These are phyloP conservation scores for Coniochaeta prunicola DNA, from an alignment of 2,329 filamentous ascomycete genomes.

Conservation along the genomic window DNA sequence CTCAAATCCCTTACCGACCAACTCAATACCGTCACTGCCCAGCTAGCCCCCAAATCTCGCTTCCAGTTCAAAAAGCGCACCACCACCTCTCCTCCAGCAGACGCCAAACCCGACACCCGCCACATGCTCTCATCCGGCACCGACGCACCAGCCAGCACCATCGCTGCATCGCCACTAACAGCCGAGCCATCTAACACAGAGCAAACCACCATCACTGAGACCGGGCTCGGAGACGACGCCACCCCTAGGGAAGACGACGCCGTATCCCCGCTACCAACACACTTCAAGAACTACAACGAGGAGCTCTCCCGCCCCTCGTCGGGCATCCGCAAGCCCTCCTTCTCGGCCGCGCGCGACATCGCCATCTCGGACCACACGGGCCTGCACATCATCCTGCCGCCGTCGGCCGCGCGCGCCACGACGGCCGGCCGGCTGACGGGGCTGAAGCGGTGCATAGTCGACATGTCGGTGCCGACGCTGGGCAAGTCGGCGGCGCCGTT, in stretches of 20 bases:
- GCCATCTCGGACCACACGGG: conserved; percentile 59
- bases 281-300: conserved; percentile 48
- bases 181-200: neutral
- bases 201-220: neutral
- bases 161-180: conserved; percentile 14
- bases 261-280: conserved; percentile 28
- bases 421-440: conserved; percentile 67
- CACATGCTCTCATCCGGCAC: conserved; percentile 15
- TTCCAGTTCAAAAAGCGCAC: conserved; percentile 65
- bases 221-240: neutral
- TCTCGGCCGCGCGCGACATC: conserved; percentile 54
- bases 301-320: conserved; percentile 37
- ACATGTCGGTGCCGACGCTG: conserved; percentile 63
- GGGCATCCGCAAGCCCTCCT: conserved; percentile 52
- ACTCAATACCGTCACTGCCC: conserved; percentile 61
- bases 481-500: conserved; percentile 46
- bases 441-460: conserved; percentile 65
- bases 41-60: conserved; percentile 65
- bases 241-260: conserved; percentile 15
- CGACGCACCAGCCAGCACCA: conserved; percentile 5
- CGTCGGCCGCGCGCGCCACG: conserved; percentile 62
- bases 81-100: conserved; percentile 13
- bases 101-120: conserved; percentile 34
- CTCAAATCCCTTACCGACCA: conserved; percentile 77
- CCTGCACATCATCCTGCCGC: conserved; percentile 71